Base-by-base conservation (phyloP, 306 rosid genomes). In the Quillaja saponaria region DNA sequence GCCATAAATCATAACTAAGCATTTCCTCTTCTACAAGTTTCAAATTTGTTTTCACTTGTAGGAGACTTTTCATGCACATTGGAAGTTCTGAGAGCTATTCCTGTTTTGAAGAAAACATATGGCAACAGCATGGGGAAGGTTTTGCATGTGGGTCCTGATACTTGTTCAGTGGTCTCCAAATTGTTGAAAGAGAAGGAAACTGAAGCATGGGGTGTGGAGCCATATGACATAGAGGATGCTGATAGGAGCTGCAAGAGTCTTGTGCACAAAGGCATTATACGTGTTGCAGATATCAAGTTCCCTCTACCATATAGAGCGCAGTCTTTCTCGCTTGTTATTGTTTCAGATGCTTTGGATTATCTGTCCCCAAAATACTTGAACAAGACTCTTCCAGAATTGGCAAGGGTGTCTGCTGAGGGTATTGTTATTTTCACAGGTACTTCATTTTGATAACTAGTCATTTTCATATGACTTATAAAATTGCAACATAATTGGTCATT, bases 121-220 rank as follows among this genome's bases (percentile, higher is more conserved):
- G 90, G 95, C 16, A 81, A 80, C 58, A 78, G 80, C 66, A 76
- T 88, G 91, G 79, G 47, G 62, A 91, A 78, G 44, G 80, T 88
- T 70, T 79, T 91, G 84, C 97, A 91, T 56, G 82, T 91, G 25
- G 96, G 97, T 64, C 96, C 96, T 1, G 95, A 91, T 44, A 82
- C 85, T 64, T 91, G 97, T 66, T 85, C 86, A 31, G 91, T 85
- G 63, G 95, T 85, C 48, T 82, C 91, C 56, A 71, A 71, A 34
- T 81, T 91, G 47, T 56, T 85, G 49, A 84, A 77, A 73, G 90
- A 84, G 72, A 82, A 80, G 41, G 97, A 85, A 81, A 78, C 79
- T 44, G 97, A 85, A 74, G 95, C 91, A 13, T 87, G 96, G 97
- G 97, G 97, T 47, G 74, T 88, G 49, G 96, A 91, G 64, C 96